Evolutionary conservation across 345 rosid genomes (phyloP).

Genomic region (Corchorus olitorius): DNA sequence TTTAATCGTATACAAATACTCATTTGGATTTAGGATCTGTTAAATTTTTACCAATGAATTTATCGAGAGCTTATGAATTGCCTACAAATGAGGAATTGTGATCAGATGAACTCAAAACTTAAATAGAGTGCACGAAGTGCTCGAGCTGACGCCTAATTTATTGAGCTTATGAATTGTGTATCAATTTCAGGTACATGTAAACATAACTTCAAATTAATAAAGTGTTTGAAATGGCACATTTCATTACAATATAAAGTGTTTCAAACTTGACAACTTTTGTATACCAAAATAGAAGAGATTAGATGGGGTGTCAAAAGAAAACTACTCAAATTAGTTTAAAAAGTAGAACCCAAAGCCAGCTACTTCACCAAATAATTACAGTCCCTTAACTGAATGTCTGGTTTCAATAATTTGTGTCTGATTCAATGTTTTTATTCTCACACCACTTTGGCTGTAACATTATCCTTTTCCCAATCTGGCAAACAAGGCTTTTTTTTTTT

Average conservation of each 20-base stretch:
- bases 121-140: too few species aligned
- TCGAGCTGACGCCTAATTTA: too few species aligned
- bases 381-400: neutral
- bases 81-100: too few species aligned
- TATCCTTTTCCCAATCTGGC: neutral
- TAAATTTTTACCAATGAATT: too few species aligned
- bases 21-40: too few species aligned
- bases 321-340: neutral
- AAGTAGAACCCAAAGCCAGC: conserved; percentile 14
- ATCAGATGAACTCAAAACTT: too few species aligned
- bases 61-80: too few species aligned
- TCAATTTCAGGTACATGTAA: too few species aligned
- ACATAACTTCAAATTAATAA: too few species aligned
- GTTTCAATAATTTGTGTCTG: neutral
- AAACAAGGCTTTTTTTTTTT: neutral
- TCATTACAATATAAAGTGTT: neutral
- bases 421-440: neutral
- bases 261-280: neutral
- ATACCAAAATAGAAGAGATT: neutral
- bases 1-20: too few species aligned
- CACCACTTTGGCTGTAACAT: neutral
- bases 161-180: too few species aligned
- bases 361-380: neutral
- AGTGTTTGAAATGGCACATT: too few species aligned
- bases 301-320: conserved; percentile 13